These are phyloP conservation scores for Ustilago vetiveriae DNA, from an alignment of 1,284 basidiomycete species.

Conservation along the genomic window DNA sequence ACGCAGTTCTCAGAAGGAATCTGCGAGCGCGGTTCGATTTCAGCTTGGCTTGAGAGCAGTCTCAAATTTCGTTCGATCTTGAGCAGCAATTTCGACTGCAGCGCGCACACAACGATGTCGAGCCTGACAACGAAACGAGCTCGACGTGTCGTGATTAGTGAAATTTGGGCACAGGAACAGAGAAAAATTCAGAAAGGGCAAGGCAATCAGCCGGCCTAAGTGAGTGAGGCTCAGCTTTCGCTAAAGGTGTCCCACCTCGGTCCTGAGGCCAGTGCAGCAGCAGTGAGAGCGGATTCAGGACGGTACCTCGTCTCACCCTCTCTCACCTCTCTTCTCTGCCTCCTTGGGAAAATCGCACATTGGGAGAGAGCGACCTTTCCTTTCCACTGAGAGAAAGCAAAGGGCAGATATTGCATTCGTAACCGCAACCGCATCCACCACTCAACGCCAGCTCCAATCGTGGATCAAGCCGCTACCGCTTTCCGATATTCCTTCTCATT, in stretches of 20 bases:
- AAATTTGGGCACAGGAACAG: slow-evolving; percentile 13
- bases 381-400: too few relatives aligned
- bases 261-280: too few relatives aligned
- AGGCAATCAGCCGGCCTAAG: not conserved
- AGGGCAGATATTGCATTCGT: slow-evolving; percentile 15
- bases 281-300: too few relatives aligned
- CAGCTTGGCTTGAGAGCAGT: slow-evolving; percentile 14
- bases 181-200: not conserved
- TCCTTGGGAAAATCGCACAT: slow-evolving; percentile 15
- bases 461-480: slow-evolving; percentile 8
- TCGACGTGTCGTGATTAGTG: slow-evolving; percentile 32
- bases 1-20: too few relatives aligned
- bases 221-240: too few relatives aligned
- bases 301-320: too few relatives aligned
- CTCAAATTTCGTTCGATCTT: slow-evolving; percentile 5
- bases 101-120: slow-evolving; percentile 8
- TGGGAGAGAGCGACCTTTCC: too few relatives aligned
- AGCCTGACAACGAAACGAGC: not conserved
- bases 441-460: slow-evolving; percentile 13
- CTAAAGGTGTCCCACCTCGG: not conserved
- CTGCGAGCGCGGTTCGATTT: too few relatives aligned
- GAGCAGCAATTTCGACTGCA: not conserved
- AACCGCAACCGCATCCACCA: slow-evolving; percentile 26
- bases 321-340: too few relatives aligned
- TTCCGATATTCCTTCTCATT: slow-evolving; percentile 23